Evolutionary conservation across 306 rosid species (phyloP).

Genomic region (Astragalus glycyphyllos): DNA sequence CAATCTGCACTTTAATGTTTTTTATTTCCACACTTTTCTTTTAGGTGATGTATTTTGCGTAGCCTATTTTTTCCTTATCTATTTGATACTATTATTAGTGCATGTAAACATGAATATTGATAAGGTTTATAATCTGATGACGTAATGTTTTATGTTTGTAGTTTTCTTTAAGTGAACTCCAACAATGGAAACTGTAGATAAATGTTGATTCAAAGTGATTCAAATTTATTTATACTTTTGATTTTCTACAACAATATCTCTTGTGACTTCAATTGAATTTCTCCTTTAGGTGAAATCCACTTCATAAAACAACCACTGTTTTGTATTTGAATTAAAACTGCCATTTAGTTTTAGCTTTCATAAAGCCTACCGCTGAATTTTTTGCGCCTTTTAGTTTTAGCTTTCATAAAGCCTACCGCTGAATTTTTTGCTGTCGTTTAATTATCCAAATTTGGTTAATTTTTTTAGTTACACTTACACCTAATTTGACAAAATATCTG

Average conservation of each 20-base stretch:
- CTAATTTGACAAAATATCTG: background rate
- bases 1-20: conserved; percentile 15
- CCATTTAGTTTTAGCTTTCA: conserved; percentile 20
- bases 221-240: background rate
- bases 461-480: background rate
- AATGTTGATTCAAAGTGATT: conserved; percentile 14
- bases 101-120: conserved; percentile 26
- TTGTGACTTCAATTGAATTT: conserved; percentile 5
- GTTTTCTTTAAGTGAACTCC: conserved; percentile 16
- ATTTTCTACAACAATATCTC: conserved; percentile 26
- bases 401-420: conserved; percentile 28
- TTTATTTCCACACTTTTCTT: conserved; percentile 22
- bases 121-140: conserved; percentile 27
- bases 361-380: conserved; percentile 7
- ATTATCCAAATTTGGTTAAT: background rate
- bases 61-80: background rate
- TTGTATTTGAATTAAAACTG: background rate
- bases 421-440: background rate
- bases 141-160: conserved; percentile 23
- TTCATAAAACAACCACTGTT: background rate
- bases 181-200: conserved; percentile 17
- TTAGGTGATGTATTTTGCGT: conserved; percentile 10
- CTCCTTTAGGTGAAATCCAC: conserved; percentile 14
- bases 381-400: background rate
- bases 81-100: conserved; percentile 21